Percentiles rank a stretch among this genome's conserved stretches.
Evolutionary conservation across 169 alveolate species (phyloP).

Genomic region (Toxoplasma gondii): DNA sequence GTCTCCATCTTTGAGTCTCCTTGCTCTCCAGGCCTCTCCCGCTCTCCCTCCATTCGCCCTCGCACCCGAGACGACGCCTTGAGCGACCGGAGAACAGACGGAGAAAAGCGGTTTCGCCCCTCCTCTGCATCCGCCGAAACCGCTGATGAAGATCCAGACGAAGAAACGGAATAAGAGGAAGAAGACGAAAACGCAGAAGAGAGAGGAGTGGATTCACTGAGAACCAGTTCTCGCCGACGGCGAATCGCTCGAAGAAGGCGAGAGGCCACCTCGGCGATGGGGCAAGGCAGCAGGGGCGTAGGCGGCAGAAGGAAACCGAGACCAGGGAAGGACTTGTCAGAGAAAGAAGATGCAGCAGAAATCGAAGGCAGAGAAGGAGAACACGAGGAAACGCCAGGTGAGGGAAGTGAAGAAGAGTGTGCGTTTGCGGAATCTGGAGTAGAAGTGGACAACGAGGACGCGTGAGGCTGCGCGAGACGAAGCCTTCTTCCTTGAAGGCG

Average conservation of each 20-base stretch:
- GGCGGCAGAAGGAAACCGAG: neutral
- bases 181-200: neutral
- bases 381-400: neutral
- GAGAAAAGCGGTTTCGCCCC: neutral
- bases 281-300: neutral
- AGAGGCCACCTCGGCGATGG: neutral
- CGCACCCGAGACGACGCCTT: neutral
- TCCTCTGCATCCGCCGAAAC: neutral
- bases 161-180: neutral
- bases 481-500: neutral
- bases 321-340: too few relatives aligned
- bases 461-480: neutral
- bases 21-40: neutral
- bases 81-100: neutral
- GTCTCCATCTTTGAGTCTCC: neutral
- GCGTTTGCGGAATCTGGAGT: neutral
- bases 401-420: neutral
- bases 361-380: neutral
- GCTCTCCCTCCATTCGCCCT: neutral
- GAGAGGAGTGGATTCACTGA: neutral
- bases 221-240: neutral
- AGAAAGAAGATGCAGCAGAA: neutral
- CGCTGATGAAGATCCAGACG: neutral
- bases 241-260: neutral
- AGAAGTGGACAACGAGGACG: neutral